A percentile compares a stretch with the other conserved stretches of the same genome.
Conservation (phyloP, 176 grass and related monocot species). For the Chloris gayana region DNA sequence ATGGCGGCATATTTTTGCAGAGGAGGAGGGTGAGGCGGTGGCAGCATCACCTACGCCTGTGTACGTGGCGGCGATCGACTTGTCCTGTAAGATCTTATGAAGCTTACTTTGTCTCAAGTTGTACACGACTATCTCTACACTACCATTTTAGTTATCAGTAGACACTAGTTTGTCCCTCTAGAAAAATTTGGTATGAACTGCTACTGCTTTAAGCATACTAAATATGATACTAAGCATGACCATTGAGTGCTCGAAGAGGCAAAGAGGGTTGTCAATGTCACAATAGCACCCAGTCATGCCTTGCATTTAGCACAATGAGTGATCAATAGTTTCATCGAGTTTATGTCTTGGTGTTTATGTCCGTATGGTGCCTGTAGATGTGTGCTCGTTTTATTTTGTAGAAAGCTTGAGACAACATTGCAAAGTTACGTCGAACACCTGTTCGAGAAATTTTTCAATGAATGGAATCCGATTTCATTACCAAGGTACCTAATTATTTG, state of each 20-base stretch:
- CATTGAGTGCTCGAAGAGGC: background rate
- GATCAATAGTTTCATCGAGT: background rate
- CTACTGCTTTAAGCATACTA: constrained; percentile 21
- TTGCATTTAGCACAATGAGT: background rate
- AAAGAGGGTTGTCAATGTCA: background rate
- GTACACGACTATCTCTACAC: background rate
- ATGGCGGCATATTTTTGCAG: constrained; percentile 36
- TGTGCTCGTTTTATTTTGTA: background rate
- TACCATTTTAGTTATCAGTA: background rate
- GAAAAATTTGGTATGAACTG: background rate
- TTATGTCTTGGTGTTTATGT: background rate
- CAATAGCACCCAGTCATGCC: background rate
- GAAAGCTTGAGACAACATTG: background rate
- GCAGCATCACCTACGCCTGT: constrained; percentile 58
- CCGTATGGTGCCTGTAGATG: background rate
- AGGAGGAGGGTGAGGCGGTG: constrained; percentile 49
- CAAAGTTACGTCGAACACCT: background rate
- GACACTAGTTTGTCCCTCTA: background rate
- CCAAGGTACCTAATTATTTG: background rate
- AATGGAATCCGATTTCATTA: constrained; percentile 3
- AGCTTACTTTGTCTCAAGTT: constrained; percentile 3
- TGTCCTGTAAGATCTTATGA: constrained; percentile 69
- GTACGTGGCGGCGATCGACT: constrained; percentile 83
- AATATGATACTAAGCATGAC: constrained; percentile 1
- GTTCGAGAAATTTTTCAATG: constrained; percentile 12